phyloP scores from a whole-genome alignment of 2,329 filamentous ascomycete species.

The Aspergillus arachidicola region DNA sequence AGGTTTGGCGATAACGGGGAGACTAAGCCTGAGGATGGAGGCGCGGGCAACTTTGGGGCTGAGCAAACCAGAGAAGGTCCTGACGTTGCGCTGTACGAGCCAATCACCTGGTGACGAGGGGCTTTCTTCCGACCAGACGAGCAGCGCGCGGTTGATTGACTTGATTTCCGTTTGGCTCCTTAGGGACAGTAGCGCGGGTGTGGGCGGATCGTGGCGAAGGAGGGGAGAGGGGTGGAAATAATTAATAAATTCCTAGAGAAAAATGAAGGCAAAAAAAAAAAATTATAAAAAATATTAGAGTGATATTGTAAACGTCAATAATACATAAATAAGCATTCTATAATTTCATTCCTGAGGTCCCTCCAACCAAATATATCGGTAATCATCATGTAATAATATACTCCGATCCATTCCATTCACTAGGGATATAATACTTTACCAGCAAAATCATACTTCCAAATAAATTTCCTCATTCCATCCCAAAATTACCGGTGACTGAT shows the following conservation, averaged over 20 bases:
- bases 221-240: background rate
- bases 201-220: conserved; percentile 13
- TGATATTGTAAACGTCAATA: background rate
- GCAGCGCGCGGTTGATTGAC: background rate
- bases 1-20: conserved; percentile 18
- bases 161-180: conserved; percentile 1
- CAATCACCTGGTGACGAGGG: conserved; percentile 23
- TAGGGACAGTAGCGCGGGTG: background rate
- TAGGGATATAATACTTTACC: too few species aligned
- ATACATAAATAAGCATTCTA: background rate
- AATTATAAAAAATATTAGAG: background rate
- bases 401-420: background rate
- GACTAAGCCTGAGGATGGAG: conserved; percentile 5
- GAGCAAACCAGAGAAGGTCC: conserved; percentile 10
- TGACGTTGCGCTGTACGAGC: conserved; percentile 20
- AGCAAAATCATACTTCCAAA: too few species aligned
- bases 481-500: background rate
- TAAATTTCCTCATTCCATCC: too few species aligned
- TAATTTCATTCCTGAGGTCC: background rate
- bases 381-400: background rate
- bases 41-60: conserved; percentile 10
- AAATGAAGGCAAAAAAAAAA: background rate
- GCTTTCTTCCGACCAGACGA: conserved; percentile 16
- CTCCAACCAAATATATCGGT: background rate
- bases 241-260: background rate